These are phyloP conservation scores for Hibiscus syriacus DNA, from an alignment of 345 rosid species.

Conservation along the genomic window DNA sequence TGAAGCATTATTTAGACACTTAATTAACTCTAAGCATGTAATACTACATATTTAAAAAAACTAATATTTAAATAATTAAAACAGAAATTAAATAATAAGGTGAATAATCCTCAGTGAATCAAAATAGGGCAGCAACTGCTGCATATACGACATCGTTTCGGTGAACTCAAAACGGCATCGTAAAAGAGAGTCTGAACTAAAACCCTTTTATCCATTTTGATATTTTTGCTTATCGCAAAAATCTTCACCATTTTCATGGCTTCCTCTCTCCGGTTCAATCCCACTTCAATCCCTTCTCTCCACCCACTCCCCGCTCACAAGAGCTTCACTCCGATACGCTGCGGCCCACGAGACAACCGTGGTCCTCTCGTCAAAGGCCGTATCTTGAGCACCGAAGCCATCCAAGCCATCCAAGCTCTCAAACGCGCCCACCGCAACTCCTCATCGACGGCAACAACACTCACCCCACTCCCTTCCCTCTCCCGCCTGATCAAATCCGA, in stretches of 20 bases:
- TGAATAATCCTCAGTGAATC: no score
- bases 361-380: conserved; percentile 88
- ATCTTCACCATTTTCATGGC: conserved; percentile 5
- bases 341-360: conserved; percentile 71
- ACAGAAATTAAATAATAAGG: no score
- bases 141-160: neutral
- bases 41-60: no score
- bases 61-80: no score
- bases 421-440: conserved; percentile 47
- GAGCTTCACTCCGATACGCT: conserved; percentile 25
- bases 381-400: conserved; percentile 76
- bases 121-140: no score
- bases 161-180: neutral
- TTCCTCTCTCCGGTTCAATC: conserved; percentile 20
- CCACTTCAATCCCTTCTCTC: conserved; percentile 10
- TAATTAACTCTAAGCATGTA: no score
- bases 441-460: conserved; percentile 15
- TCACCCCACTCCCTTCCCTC: conserved; percentile 42
- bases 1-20: no score
- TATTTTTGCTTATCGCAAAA: neutral
- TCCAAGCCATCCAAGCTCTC: conserved; percentile 79
- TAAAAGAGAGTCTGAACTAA: neutral
- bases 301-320: neutral
- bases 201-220: neutral
- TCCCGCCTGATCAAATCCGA: conserved; percentile 72